phyloP scores from a whole-genome alignment of 1,284 basidiomycete species.

The Gomphus bonarii region DNA sequence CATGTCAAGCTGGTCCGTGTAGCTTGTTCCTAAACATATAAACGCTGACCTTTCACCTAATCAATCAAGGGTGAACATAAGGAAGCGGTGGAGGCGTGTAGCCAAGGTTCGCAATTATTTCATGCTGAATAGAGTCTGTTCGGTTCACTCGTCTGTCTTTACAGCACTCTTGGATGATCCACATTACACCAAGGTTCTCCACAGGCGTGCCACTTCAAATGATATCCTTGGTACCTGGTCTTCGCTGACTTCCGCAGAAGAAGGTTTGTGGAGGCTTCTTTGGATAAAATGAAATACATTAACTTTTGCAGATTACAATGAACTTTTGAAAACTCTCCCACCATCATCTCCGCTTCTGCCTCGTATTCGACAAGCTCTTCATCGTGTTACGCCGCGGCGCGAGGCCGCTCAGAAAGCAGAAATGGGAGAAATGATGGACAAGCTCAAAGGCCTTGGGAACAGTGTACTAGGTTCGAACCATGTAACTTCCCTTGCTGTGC shows the following conservation, averaged over 20 bases:
- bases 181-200: slow-evolving; percentile 78
- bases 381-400: slow-evolving; percentile 51
- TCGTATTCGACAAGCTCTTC: slow-evolving; percentile 40
- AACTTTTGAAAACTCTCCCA: slow-evolving; percentile 54
- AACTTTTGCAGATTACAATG: slow-evolving; percentile 57
- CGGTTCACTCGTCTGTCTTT: not conserved
- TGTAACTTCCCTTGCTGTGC: not conserved
- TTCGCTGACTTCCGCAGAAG: slow-evolving; percentile 69
- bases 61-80: slow-evolving; percentile 60
- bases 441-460: slow-evolving; percentile 90
- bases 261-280: slow-evolving; percentile 45
- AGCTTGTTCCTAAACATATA: not conserved
- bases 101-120: slow-evolving; percentile 48
- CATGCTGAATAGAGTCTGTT: not conserved
- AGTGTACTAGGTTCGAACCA: slow-evolving; percentile 67
- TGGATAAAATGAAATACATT: not conserved
- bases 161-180: slow-evolving; percentile 81
- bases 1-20: slow-evolving; percentile 58
- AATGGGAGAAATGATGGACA: slow-evolving; percentile 86
- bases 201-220: slow-evolving; percentile 79
- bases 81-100: slow-evolving; percentile 66
- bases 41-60: slow-evolving; percentile 3
- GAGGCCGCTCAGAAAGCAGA: slow-evolving; percentile 77
- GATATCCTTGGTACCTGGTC: slow-evolving; percentile 77
- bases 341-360: slow-evolving; percentile 40